A percentile compares a stretch with the other conserved stretches of the same genome.
Evolutionary conservation across 2,329 filamentous ascomycete species (phyloP).

Genomic region (Hymenoscyphus albidus): DNA sequence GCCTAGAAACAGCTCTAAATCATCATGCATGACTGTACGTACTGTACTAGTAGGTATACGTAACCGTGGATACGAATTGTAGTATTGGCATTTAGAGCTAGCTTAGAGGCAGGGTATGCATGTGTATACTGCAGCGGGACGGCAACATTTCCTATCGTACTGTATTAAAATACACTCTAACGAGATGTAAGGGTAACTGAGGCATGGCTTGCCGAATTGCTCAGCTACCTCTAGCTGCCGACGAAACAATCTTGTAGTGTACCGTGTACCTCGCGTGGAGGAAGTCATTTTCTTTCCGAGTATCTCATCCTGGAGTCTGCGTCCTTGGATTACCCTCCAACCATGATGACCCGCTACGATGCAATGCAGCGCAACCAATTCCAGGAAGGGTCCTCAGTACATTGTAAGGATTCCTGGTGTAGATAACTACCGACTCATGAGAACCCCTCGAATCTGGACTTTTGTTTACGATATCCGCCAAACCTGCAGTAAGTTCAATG

Average conservation of each 20-base stretch:
- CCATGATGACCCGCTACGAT: neutral
- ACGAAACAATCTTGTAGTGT: neutral
- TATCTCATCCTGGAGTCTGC: neutral
- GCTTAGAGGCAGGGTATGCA: neutral
- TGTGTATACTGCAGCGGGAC: neutral
- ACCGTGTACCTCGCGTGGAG: neutral
- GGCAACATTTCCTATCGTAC: neutral
- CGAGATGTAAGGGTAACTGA: neutral
- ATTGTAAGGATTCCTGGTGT: conserved; percentile 1
- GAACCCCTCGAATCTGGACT: neutral
- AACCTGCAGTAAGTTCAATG: neutral
- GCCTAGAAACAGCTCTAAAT: neutral
- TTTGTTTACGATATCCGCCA: neutral
- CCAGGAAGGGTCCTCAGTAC: neutral
- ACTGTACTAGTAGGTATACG: neutral
- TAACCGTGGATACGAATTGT: neutral
- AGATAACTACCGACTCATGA: neutral
- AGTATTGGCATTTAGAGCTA: neutral
- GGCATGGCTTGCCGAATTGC: neutral
- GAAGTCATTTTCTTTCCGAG: neutral
- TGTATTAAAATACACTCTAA: neutral
- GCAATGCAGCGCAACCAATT: neutral
- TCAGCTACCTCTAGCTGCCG: neutral
- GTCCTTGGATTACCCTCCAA: neutral
- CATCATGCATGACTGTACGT: neutral